A percentile compares a stretch with the other conserved stretches of the same genome.
Conservation (phyloP, 2,329 filamentous ascomycete genomes). For the Mollisiaceae sp. region DNA sequence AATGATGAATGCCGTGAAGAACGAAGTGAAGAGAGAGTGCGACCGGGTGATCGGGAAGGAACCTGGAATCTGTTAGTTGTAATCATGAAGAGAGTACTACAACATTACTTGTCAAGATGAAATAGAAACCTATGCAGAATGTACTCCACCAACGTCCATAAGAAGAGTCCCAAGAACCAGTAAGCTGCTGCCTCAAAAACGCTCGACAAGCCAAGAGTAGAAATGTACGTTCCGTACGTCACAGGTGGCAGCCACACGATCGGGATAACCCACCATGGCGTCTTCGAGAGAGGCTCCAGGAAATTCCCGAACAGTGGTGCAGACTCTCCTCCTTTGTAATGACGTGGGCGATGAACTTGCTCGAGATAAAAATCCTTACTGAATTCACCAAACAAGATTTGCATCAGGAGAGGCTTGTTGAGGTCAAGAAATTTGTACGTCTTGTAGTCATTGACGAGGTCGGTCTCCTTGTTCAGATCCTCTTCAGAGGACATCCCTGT, state of each 20-base stretch:
- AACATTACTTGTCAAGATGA: constrained; percentile 86
- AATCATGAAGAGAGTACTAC: not conserved
- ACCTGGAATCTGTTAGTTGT: constrained; percentile 56
- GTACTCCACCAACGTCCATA: constrained; percentile 95
- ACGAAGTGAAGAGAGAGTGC: constrained; percentile 88
- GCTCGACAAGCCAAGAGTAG: constrained; percentile 63
- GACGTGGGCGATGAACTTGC: constrained; percentile 92
- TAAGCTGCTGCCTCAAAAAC: constrained; percentile 58
- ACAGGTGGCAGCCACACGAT: constrained; percentile 83
- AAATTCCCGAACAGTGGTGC: constrained; percentile 98
- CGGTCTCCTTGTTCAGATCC: constrained; percentile 86
- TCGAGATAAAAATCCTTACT: constrained; percentile 95
- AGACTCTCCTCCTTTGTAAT: constrained; percentile 92
- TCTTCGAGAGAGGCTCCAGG: constrained; percentile 94
- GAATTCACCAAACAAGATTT: constrained; percentile 89
- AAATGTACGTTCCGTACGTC: constrained; percentile 71
- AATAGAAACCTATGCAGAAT: constrained; percentile 88
- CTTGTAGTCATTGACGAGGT: constrained; percentile 76
- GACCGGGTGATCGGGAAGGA: constrained; percentile 89
- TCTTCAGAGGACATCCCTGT: constrained; percentile 92
- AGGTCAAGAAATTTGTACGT: constrained; percentile 94
- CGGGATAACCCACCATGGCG: constrained; percentile 91
- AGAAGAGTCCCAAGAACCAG: constrained; percentile 71
- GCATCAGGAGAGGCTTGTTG: constrained; percentile 79
- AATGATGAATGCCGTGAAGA: constrained; percentile 96